These are phyloP conservation scores for Saturnispora sanitii DNA, from an alignment of 805 yeast genomes.

Conservation along the genomic window DNA sequence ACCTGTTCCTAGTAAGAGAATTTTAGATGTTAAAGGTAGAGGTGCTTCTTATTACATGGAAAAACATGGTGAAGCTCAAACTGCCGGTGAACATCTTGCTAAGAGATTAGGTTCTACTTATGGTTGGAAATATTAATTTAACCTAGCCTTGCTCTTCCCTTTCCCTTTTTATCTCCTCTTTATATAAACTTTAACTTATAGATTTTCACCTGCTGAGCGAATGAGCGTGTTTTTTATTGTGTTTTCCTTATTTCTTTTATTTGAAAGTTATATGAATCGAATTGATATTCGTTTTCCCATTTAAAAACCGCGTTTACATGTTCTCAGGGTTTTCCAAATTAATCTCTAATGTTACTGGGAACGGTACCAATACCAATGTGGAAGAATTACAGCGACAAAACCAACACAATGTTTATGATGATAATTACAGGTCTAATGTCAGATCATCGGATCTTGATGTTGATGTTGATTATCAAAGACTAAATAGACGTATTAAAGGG, in stretches of 20 bases:
- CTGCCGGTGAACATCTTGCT: slow-evolving; percentile 59
- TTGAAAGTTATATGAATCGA: neutral
- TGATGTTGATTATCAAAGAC: neutral
- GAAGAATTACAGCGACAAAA: too few relatives aligned
- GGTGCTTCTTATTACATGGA: slow-evolving; percentile 28
- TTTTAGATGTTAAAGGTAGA: slow-evolving; percentile 23
- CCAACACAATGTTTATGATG: too few relatives aligned
- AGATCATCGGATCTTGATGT: too few relatives aligned
- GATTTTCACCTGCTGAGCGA: neutral
- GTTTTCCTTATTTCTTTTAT: neutral
- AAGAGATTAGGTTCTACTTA: slow-evolving; percentile 61
- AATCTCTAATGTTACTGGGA: too few relatives aligned
- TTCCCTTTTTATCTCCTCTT: neutral
- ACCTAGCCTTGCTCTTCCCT: neutral
- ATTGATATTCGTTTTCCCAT: too few relatives aligned
- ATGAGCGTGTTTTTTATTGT: slow-evolving; percentile 1
- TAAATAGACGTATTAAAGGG: slow-evolving; percentile 10
- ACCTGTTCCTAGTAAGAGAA: slow-evolving; percentile 58
- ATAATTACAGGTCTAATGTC: too few relatives aligned
- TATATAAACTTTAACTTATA: too few relatives aligned
- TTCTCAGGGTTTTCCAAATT: too few relatives aligned
- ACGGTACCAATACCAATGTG: too few relatives aligned
- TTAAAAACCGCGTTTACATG: too few relatives aligned
- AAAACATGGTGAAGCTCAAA: slow-evolving; percentile 36
- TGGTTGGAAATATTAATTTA: slow-evolving; percentile 29